Percentiles rank a stretch among this genome's conserved stretches.
Conservation (phyloP, 768 basidiomycete species). For the Boletus edulis region DNA sequence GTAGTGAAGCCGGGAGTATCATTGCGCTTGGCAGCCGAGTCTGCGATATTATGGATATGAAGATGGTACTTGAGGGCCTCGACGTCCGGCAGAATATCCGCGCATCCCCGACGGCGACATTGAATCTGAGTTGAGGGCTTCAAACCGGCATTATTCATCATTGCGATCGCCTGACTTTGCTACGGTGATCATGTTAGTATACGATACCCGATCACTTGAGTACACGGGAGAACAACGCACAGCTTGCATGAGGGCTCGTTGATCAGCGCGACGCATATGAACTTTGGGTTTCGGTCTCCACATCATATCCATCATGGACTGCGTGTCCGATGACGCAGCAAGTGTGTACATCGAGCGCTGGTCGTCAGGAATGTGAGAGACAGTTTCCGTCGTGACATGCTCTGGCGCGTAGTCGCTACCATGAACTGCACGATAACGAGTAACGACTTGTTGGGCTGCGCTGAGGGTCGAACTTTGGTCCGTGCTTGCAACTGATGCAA, state of each 20-base stretch:
- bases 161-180: constrained; percentile 25
- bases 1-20: not conserved
- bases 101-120: constrained; percentile 47
- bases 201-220: not conserved
- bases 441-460: constrained; percentile 21
- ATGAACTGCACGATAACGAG: constrained; percentile 18
- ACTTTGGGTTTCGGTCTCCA: constrained; percentile 34
- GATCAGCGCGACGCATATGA: constrained; percentile 35
- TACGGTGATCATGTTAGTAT: constrained; percentile 6
- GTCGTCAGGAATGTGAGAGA: constrained; percentile 21
- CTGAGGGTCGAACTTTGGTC: constrained; percentile 11
- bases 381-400: not conserved
- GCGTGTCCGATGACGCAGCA: constrained; percentile 4
- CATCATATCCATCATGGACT: constrained; percentile 27
- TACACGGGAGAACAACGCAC: constrained; percentile 32
- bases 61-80: constrained; percentile 51
- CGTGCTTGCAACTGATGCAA: not conserved
- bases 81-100: constrained; percentile 39
- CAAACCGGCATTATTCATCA: constrained; percentile 27
- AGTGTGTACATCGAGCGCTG: constrained; percentile 27
- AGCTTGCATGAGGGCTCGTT: constrained; percentile 35
- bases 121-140: constrained; percentile 33
- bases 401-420: not conserved
- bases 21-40: constrained; percentile 10
- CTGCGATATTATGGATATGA: constrained; percentile 55